Evolutionary conservation across 129 eudicot genomes (phyloP).

Genomic region (sunflower (Helianthus annuus)): DNA sequence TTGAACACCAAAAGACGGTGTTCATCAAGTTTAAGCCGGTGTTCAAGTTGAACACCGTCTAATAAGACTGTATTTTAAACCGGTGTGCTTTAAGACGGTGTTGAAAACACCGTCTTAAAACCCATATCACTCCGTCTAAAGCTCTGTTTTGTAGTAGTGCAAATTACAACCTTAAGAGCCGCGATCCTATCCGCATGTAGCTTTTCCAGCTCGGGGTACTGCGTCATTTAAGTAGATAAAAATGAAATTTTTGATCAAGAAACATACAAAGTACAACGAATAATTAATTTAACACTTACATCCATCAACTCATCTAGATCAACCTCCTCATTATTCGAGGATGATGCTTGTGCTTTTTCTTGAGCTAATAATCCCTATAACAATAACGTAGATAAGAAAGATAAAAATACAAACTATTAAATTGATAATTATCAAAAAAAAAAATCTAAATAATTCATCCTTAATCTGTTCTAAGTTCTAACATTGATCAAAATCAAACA

Average conservation of each 20-base stretch:
- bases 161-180: conserved; percentile 66
- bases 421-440: no score
- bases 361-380: conserved; percentile 73
- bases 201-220: conserved; percentile 98
- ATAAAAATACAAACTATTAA: not conserved
- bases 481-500: conserved; percentile 15
- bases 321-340: conserved; percentile 71
- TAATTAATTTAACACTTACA: conserved; percentile 54
- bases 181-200: conserved; percentile 96
- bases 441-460: not conserved
- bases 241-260: not conserved
- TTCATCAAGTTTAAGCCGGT: no score
- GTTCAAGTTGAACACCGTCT: no score
- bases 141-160: no score
- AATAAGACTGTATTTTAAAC: no score
- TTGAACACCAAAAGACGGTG: no score
- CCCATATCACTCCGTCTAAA: no score
- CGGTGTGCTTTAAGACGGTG: no score
- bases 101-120: no score
- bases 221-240: conserved; percentile 19
- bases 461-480: not conserved
- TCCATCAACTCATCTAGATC: conserved; percentile 98
- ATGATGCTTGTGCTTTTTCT: conserved; percentile 69
- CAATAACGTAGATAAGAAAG: not conserved
- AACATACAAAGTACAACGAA: not conserved